Percentiles rank a stretch among this genome's conserved stretches.
phyloP scores from a whole-genome alignment of 2,329 filamentous ascomycete genomes.

The Verticillium isaacii region DNA sequence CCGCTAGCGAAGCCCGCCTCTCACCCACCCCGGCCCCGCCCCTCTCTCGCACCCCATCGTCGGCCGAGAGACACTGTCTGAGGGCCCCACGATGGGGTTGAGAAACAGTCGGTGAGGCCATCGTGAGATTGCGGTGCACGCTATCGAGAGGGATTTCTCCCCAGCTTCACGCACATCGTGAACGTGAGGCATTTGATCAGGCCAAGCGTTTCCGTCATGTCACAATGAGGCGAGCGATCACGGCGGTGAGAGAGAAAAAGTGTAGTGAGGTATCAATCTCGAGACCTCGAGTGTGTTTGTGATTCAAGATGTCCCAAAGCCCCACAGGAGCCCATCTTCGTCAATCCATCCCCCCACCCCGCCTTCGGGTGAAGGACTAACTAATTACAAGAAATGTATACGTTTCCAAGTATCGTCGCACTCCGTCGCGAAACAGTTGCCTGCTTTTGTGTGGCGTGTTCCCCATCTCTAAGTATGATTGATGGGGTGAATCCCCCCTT shows the following conservation, averaged over 20 bases:
- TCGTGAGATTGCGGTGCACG: not conserved
- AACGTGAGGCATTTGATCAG: not conserved
- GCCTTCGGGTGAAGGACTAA: not conserved
- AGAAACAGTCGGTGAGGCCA: not conserved
- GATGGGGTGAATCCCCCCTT: not conserved
- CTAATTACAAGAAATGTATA: constrained; percentile 1
- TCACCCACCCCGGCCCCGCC: not conserved
- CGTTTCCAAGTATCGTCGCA: not conserved
- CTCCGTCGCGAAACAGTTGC: not conserved
- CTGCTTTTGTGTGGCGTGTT: not conserved
- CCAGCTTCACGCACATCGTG: too few species aligned
- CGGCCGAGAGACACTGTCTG: not conserved
- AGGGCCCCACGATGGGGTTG: not conserved
- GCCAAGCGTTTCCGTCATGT: not conserved
- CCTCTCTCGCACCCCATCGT: not conserved
- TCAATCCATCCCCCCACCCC: not conserved
- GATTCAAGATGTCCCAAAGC: not conserved
- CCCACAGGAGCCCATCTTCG: not conserved
- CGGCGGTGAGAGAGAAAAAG: too few species aligned
- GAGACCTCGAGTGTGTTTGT: not conserved
- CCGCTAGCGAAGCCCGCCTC: not conserved
- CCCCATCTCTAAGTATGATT: not conserved
- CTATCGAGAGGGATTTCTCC: not conserved
- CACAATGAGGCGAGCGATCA: not conserved
- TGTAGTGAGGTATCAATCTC: not conserved